Evolutionary conservation across 257 asterid species (phyloP), one percentile per base, ranked within the genome.

Genomic region (Prunella vulgaris): DNA sequence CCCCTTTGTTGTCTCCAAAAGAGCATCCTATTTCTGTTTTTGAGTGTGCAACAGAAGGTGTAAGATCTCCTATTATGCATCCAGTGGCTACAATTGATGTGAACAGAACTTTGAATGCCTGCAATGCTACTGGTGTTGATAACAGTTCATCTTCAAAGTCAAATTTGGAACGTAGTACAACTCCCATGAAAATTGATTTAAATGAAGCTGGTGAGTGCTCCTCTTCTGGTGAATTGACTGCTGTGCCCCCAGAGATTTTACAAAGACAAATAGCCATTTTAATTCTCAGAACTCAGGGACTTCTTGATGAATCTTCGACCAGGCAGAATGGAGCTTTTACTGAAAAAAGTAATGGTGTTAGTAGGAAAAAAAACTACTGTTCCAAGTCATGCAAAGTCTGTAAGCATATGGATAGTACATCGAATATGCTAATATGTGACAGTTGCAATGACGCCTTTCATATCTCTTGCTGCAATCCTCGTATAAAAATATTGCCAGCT

Each of bases 371-470:
- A 62, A 78, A 77, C 70, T 81, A 78, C 77, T 76, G 86, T 82
- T 79, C 76, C 52, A 75, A 81, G 83, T 38, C 80, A 18, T 93
- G 96, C 86, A 88, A 83, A 77, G 79, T 77, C 53, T 90, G 96
- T 71, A 66, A 68, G 51, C 76, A 48, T 56, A 69, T 75, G 73
- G 93, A 80, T 20, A 73, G 80, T 78, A 82, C 90, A 59, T 62
- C 17, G 68, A 88, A 84, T 44, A 79, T 93, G 95, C 79, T 89
- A 51, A 60, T 87, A 20, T 93, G 99, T 75, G 96, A 93, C 82
- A 82, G 73, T 51, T 93, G 99, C 60, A 84, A 84, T 54, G 91
- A 84, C 68, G 82, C 90, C 69, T 90, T 90, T 76, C 97, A 93
- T 80, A 59, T 81, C 58, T 74, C 89, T 76, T 93, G 99, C 88